A percentile compares a stretch with the other conserved stretches of the same genome.
phyloP scores from a whole-genome alignment of 164 flowering plant species.

The Umbellularia californica region DNA sequence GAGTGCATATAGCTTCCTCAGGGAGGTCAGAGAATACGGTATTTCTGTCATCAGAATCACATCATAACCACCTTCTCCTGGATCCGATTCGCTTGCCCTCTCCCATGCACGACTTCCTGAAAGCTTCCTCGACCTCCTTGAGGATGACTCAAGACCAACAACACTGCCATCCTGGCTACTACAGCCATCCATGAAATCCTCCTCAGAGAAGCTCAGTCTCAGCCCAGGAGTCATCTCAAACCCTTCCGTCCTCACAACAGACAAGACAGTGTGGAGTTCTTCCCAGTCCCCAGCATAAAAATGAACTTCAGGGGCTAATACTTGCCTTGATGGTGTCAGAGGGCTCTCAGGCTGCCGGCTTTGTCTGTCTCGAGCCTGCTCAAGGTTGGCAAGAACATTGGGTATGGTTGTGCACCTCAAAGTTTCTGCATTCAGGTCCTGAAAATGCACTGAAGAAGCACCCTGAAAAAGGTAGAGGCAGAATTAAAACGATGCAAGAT shows the following conservation, averaged over 20 bases:
- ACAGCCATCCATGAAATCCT: slow-evolving; percentile 79
- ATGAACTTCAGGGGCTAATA: slow-evolving; percentile 60
- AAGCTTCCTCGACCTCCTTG: slow-evolving; percentile 81
- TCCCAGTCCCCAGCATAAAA: slow-evolving; percentile 95
- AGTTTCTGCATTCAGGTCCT: slow-evolving; percentile 79
- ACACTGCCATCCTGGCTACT: slow-evolving; percentile 90
- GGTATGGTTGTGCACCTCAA: slow-evolving; percentile 83
- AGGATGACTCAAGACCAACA: slow-evolving; percentile 50
- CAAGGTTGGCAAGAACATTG: slow-evolving; percentile 83
- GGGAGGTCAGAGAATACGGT: slow-evolving; percentile 56
- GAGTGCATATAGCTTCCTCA: slow-evolving; percentile 71
- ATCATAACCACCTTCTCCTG: slow-evolving; percentile 79
- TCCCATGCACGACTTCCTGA: slow-evolving; percentile 98
- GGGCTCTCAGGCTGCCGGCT: slow-evolving; percentile 84
- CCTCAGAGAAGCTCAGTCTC: slow-evolving; percentile 80
- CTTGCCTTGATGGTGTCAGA: slow-evolving; percentile 78
- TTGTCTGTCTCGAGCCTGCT: slow-evolving; percentile 84
- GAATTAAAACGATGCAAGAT: neutral
- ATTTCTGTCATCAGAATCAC: slow-evolving; percentile 80
- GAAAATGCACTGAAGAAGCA: slow-evolving; percentile 75
- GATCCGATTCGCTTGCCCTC: slow-evolving; percentile 65
- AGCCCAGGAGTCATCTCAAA: slow-evolving; percentile 46
- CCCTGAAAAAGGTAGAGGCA: slow-evolving; percentile 44
- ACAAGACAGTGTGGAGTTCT: slow-evolving; percentile 73
- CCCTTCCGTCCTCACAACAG: slow-evolving; percentile 52